A percentile compares a stretch with the other conserved stretches of the same genome.
Conservation (phyloP, 352 stramenopile genomes). For the Globisporangium apiculatum region DNA sequence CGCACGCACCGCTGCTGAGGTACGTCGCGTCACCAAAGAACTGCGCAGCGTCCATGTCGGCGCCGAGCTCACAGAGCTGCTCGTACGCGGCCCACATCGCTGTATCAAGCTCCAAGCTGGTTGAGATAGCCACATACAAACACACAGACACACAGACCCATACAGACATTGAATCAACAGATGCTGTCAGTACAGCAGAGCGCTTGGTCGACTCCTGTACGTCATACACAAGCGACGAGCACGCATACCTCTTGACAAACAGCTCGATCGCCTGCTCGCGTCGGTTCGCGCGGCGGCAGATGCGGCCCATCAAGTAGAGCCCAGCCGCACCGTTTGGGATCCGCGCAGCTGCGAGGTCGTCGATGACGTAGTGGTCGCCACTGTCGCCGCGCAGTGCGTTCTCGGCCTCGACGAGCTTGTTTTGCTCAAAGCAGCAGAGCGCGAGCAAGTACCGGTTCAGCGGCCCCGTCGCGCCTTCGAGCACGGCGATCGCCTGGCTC, state of each 20-base stretch:
- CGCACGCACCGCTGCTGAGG: constrained; percentile 19
- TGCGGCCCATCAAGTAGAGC: constrained; percentile 87
- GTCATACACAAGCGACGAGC: constrained; percentile 1
- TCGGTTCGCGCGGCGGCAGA: constrained; percentile 86
- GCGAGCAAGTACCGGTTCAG: constrained; percentile 69
- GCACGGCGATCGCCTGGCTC: constrained; percentile 45
- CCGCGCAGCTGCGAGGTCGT: constrained; percentile 22
- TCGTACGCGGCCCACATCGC: constrained; percentile 92
- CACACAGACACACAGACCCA: neutral
- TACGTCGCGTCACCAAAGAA: constrained; percentile 61
- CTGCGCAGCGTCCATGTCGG: constrained; percentile 42
- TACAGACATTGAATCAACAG: neutral
- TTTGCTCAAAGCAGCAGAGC: constrained; percentile 67
- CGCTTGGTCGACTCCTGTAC: no score
- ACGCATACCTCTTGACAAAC: constrained; percentile 75
- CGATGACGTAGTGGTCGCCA: constrained; percentile 17
- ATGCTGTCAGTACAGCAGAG: no score
- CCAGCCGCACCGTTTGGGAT: constrained; percentile 88
- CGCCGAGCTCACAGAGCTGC: constrained; percentile 90
- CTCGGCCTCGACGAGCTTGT: constrained; percentile 82
- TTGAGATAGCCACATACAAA: neutral
- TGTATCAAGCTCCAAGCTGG: constrained; percentile 86
- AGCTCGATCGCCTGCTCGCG: constrained; percentile 87
- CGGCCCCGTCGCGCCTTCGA: constrained; percentile 26
- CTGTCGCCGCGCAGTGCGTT: constrained; percentile 71